Base-by-base conservation (phyloP, 441 rosid genomes). In the Eruca vesicaria region DNA sequence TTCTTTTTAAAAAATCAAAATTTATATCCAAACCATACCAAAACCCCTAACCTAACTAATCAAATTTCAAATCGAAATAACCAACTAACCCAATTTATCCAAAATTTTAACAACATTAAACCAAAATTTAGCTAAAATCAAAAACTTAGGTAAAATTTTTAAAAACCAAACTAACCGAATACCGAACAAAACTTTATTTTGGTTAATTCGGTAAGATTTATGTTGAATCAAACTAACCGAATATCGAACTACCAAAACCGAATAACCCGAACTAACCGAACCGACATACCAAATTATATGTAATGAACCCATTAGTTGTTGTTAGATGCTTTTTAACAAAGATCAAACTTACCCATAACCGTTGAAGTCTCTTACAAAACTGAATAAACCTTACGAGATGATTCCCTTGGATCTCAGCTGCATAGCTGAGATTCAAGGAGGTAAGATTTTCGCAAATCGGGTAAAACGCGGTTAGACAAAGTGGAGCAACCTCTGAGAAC, bases 361-460 rank as follows among this genome's bases (percentile, higher is more conserved):
- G 85, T 80, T 96, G 93, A 52, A 96, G 94, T 63, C 85, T 90
- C 69, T 72, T 68, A 82, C 97, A 96, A 64, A 76, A 84, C 33
- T 81, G 84, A 79, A 93, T 80, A 60, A 93, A 84, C 71, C 83
- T 88, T 7, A 83, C 81, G 20, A 90, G 90, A 58, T 89, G 90
- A 75, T 64, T 68, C 8, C 91, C 88, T 36, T 73, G 87, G 81
- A 93, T 81, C 20, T 95, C 98, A 0, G 94, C 84, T 6, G 97
- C 93, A 69, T 93, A 96, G 68, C 99, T 91, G 52, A 96, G 86
- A 78, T 96, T 96, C 85, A 96, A 82, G 55, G 87, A 83, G 52
- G 83, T 85, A 69, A 96, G 77, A 68, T 83, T 85, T 15, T 82
- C 67, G 28, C 97, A 91, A 18, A 96, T 73, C 6, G 84, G 78